These are phyloP conservation scores for Hagleromyces aurorensis DNA, from an alignment of 805 yeast genomes.

Conservation along the genomic window DNA sequence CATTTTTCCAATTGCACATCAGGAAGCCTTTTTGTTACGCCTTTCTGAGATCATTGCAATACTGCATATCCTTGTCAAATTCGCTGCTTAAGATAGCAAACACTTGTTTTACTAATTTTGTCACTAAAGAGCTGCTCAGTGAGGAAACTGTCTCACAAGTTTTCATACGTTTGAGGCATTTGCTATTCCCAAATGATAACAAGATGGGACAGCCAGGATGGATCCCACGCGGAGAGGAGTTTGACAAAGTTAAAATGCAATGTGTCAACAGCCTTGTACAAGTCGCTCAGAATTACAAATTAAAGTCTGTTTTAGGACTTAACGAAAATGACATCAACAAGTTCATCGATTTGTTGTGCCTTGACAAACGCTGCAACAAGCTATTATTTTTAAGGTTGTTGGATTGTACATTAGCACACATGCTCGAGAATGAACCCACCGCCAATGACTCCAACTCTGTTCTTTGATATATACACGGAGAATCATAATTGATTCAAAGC, in stretches of 20 bases:
- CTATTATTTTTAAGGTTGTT: slow-evolving; percentile 35
- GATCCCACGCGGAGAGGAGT: slow-evolving; percentile 36
- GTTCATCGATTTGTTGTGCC: slow-evolving; percentile 30
- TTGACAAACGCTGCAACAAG: slow-evolving; percentile 36
- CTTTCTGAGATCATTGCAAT: slow-evolving; percentile 17
- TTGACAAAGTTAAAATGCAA: slow-evolving; percentile 24
- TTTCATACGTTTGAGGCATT: slow-evolving; percentile 23
- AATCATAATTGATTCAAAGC: too few relatives aligned
- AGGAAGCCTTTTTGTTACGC: slow-evolving; percentile 31
- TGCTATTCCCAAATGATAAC: slow-evolving; percentile 42
- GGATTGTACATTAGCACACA: slow-evolving; percentile 35
- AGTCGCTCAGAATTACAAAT: slow-evolving; percentile 13
- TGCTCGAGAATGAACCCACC: too few relatives aligned
- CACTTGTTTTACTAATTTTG: slow-evolving; percentile 5
- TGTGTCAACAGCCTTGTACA: slow-evolving; percentile 23
- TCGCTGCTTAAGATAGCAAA: slow-evolving; percentile 7
- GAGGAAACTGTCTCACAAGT: slow-evolving; percentile 1
- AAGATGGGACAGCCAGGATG: slow-evolving; percentile 42
- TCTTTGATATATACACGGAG: too few relatives aligned
- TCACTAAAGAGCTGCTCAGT: slow-evolving; percentile 2
- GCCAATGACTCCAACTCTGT: too few relatives aligned
- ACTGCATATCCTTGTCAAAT: slow-evolving; percentile 9
- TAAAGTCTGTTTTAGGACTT: slow-evolving; percentile 15
- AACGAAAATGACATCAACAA: slow-evolving; percentile 18
- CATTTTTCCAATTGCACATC: slow-evolving; percentile 12